Conservation (phyloP, 2,329 filamentous ascomycete species). For the Helotiales sp. region DNA sequence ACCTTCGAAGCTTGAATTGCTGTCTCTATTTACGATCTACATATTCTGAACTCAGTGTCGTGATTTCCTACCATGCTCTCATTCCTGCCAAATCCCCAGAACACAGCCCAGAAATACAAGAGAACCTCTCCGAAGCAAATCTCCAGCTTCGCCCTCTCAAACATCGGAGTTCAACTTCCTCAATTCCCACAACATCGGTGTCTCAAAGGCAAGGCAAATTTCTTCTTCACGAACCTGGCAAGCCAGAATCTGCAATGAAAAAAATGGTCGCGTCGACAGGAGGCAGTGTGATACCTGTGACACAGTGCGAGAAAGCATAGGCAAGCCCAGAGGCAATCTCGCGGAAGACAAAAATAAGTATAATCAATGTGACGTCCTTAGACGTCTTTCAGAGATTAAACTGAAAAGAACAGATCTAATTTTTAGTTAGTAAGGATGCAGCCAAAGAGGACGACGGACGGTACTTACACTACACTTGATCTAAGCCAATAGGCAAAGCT, state of each 20-base stretch:
- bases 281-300: slow-evolving; percentile 78
- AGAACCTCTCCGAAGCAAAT: background rate
- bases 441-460: background rate
- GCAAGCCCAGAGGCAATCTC: slow-evolving; percentile 72
- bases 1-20: background rate
- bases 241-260: slow-evolving; percentile 63
- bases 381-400: slow-evolving; percentile 91
- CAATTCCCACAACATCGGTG: background rate
- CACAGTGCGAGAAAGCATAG: slow-evolving; percentile 68
- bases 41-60: background rate
- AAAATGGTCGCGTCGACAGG: slow-evolving; percentile 69
- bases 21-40: background rate
- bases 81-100: background rate
- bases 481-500: slow-evolving; percentile 73
- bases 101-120: background rate
- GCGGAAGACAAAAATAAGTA: slow-evolving; percentile 73
- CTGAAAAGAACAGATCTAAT: slow-evolving; percentile 80
- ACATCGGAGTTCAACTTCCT: no score
- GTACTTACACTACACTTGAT: slow-evolving; percentile 77
- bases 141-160: background rate
- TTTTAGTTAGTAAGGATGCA: background rate
- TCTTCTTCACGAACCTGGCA: slow-evolving; percentile 63
- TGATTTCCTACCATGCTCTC: background rate
- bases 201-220: background rate
- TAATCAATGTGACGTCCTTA: slow-evolving; percentile 78